Evolutionary conservation across 805 yeast genomes (phyloP), one percentile per base, ranked within the genome.

Genomic region (Grigorovia transvaalensis): DNA sequence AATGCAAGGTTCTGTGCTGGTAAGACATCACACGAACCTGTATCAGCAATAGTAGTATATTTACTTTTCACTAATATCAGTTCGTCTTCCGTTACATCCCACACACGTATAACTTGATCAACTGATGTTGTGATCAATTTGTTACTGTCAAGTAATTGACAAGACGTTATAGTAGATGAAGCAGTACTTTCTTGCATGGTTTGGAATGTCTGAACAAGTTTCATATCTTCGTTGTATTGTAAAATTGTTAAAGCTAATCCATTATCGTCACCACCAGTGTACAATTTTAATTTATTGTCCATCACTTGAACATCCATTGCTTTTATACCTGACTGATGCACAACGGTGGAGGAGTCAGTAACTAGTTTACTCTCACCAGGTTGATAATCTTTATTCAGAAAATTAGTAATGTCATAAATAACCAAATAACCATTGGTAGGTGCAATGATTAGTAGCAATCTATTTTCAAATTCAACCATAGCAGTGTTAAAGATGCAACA

Each of bases 231-330:
- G 9, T 65, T 58, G 9, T 70, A 48, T 1, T 66, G 53, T 35
- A 84, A 56, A 15, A 60, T 53, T 1, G 74, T 66, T 1, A 78
- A 62, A 1, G 72, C 76, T 2, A 85, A 61, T 0, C 88, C 85
- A 67, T 91, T 90, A 61, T 93, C 99, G 63, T 93, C 99, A 51
- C 99, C 98, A 35, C 96, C 97, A 1, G 96, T 80, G 5, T 81
- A 70, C 4, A 86, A 65, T 20, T 67, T 61, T 2, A 69, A 50
- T 51, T 55, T 46, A 2, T 51, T 46, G 4, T 48, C 53, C 8
- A 43, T 40, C 2, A 54, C 59, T 12, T 66, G 49, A 1, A 72
- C 49, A 13, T 68, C 74, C n/a, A 86, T 61, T 1, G 84, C 76
- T 55, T 88, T 86, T 47, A 91, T 76, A 43, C 96, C 88, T 42